These are phyloP conservation scores for Spinacia oleracea DNA, from an alignment of 179 eudicot species.

Conservation along the genomic window DNA sequence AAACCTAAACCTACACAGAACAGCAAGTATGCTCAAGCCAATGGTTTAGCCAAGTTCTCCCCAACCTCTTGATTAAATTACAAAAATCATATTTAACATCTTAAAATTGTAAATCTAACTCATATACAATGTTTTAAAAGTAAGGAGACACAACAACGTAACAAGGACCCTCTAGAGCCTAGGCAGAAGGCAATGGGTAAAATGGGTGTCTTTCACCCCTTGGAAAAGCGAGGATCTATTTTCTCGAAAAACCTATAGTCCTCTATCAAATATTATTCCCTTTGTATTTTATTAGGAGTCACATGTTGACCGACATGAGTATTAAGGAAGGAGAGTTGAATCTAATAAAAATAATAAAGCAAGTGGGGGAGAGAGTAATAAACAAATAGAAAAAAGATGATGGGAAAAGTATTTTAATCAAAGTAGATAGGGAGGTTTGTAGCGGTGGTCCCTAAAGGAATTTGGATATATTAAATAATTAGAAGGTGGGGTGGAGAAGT, in stretches of 20 bases:
- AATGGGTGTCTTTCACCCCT: not conserved
- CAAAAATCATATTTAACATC: not conserved
- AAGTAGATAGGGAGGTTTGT: no score
- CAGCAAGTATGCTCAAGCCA: not conserved
- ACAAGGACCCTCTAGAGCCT: not conserved
- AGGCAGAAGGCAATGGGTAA: not conserved
- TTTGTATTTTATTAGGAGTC: no score
- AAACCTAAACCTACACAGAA: slow-evolving; percentile 3
- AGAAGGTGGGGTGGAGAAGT: no score
- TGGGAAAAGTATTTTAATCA: no score
- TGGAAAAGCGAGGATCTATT: not conserved
- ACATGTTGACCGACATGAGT: no score
- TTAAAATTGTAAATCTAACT: not conserved
- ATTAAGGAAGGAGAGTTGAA: no score
- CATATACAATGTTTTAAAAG: not conserved
- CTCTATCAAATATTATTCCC: no score
- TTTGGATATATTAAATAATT: no score
- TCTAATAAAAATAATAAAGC: no score
- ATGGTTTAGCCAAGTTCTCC: not conserved
- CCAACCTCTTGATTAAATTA: not conserved
- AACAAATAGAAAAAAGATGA: no score
- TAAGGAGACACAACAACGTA: not conserved
- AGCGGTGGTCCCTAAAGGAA: no score
- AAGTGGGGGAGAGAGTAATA: no score
- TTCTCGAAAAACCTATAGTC: not conserved